phyloP scores from a whole-genome alignment of 208 protist genomes.

The Crithidia sp. region DNA sequence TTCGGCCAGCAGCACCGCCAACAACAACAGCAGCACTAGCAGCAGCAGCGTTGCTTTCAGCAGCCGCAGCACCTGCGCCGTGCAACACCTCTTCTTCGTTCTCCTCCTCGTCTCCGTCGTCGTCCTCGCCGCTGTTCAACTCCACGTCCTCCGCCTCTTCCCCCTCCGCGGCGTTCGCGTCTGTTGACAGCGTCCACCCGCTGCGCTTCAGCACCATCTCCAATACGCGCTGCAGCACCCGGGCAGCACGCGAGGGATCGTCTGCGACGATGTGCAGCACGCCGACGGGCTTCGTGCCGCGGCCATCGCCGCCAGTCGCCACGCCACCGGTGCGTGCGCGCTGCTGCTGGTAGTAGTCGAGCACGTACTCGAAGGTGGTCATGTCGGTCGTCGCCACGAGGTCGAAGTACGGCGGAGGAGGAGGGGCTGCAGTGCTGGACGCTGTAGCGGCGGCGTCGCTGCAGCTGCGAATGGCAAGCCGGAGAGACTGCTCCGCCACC shows the following conservation, averaged over 20 bases:
- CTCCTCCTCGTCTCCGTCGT: background rate
- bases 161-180: slow-evolving; percentile 14
- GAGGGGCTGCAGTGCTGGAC: no score
- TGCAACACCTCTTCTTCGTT: slow-evolving; percentile 1
- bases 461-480: slow-evolving; percentile 5
- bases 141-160: slow-evolving; percentile 24
- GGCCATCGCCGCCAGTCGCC: background rate
- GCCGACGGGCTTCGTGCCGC: slow-evolving; percentile 37
- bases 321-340: slow-evolving; percentile 24
- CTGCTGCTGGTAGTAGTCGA: slow-evolving; percentile 68
- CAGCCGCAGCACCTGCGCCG: background rate
- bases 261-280: slow-evolving; percentile 63
- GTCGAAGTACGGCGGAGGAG: slow-evolving; percentile 61
- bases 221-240: slow-evolving; percentile 61
- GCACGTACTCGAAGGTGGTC: slow-evolving; percentile 70
- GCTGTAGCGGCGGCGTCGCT: background rate
- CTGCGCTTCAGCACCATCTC: slow-evolving; percentile 52
- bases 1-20: background rate
- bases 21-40: background rate
- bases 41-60: background rate
- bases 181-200: slow-evolving; percentile 20
- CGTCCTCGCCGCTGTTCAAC: background rate
- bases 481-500: slow-evolving; percentile 40
- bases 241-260: slow-evolving; percentile 50
- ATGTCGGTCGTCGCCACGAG: slow-evolving; percentile 74